A percentile compares a stretch with the other conserved stretches of the same genome.
phyloP scores from a whole-genome alignment of 169 alveolate species.

The Miamiensis avidus region DNA sequence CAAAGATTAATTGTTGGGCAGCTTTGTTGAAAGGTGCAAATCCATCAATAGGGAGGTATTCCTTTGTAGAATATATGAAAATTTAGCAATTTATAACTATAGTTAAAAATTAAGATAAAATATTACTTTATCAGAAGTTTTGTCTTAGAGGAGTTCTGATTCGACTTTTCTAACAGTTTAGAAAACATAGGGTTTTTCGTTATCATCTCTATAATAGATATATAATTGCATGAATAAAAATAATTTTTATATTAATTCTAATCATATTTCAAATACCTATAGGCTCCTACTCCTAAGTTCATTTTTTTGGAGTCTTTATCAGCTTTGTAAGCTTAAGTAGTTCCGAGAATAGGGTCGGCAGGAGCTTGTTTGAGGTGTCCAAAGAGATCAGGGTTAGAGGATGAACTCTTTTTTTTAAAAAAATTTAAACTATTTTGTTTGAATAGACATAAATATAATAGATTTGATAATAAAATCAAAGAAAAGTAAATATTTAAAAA shows the following conservation, averaged over 20 bases:
- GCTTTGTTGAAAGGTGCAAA: constrained; percentile 66
- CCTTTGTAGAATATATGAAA: constrained; percentile 44
- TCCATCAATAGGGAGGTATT: constrained; percentile 89
- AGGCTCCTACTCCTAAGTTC: constrained; percentile 90
- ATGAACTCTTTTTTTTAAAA: neutral
- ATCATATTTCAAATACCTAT: constrained; percentile 20
- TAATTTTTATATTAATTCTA: no score
- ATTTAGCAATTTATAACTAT: neutral
- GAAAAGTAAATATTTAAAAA: no score
- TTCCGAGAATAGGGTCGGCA: constrained; percentile 87
- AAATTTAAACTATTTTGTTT: no score
- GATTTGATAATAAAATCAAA: no score
- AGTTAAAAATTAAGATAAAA: neutral
- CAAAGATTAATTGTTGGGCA: constrained; percentile 71
- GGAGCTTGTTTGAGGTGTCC: constrained; percentile 61
- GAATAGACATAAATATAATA: no score
- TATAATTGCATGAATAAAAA: no score
- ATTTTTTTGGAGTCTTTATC: constrained; percentile 81
- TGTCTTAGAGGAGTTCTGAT: constrained; percentile 66
- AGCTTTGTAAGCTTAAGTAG: constrained; percentile 65
- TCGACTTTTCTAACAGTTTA: constrained; percentile 80
- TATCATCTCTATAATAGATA: constrained; percentile 60
- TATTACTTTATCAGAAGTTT: constrained; percentile 38
- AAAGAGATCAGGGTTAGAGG: neutral
- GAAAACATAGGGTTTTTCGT: constrained; percentile 84